These are phyloP conservation scores for Nitzschia sp. DNA, from an alignment of 108 stramenopile species.

Conservation along the genomic window DNA sequence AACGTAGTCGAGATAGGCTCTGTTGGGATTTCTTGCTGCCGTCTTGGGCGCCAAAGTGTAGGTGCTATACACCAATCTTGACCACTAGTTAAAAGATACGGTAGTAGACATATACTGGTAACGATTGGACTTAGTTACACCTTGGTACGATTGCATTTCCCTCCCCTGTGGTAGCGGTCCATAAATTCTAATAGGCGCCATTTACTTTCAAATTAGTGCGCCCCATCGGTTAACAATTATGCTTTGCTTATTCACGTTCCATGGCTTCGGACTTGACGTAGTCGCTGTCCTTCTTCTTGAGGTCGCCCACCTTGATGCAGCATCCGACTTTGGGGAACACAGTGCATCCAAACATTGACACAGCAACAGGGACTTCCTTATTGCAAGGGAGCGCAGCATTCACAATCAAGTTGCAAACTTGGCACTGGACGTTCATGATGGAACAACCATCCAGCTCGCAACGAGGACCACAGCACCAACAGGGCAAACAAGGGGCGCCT, in stretches of 20 bases:
- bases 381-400: constrained; percentile 74
- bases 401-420: constrained; percentile 58
- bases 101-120: no score
- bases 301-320: constrained; percentile 34
- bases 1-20: no score
- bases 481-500: constrained; percentile 17
- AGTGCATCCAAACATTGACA: constrained; percentile 52
- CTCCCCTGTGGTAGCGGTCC: no score
- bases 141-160: no score
- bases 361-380: constrained; percentile 73
- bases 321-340: constrained; percentile 68
- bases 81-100: no score
- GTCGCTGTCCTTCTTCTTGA: constrained; percentile 13
- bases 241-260: constrained; percentile 12
- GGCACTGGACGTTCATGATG: constrained; percentile 53
- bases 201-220: no score
- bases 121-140: no score
- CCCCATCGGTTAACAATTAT: no score
- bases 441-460: constrained; percentile 52
- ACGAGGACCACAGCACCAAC: constrained; percentile 21
- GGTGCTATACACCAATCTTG: no score
- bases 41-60: no score
- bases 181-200: no score
- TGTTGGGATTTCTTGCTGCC: no score
- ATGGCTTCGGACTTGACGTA: constrained; percentile 18